Evolutionary conservation across 2,329 filamentous ascomycete species (phyloP).

Genomic region (Aspergillus phoenicis): DNA sequence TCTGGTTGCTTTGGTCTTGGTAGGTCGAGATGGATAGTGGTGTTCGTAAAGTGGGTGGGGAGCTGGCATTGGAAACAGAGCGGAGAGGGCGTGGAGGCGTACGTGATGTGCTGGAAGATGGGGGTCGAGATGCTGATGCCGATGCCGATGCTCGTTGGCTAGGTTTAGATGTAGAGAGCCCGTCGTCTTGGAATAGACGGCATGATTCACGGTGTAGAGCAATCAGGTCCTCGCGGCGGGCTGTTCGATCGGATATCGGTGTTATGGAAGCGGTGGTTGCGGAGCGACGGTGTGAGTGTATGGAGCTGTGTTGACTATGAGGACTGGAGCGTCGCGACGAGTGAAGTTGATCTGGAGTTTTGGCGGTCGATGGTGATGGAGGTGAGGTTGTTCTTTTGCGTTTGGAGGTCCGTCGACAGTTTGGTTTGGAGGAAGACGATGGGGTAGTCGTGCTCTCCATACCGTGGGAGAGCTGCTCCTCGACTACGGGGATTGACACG

Average conservation of each 20-base stretch:
- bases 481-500: background rate
- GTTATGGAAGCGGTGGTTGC: conserved; percentile 28
- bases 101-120: conserved; percentile 9
- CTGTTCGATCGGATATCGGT: conserved; percentile 25
- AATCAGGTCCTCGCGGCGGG: conserved; percentile 39
- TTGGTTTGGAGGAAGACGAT: background rate
- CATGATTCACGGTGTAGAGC: conserved; percentile 46
- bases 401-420: conserved; percentile 18
- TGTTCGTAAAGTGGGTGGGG: conserved; percentile 15
- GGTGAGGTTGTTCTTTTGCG: conserved; percentile 31
- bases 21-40: conserved; percentile 14
- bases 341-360: conserved; percentile 30
- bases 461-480: conserved; percentile 7
- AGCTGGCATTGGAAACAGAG: conserved; percentile 18
- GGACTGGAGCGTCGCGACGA: conserved; percentile 34
- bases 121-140: background rate
- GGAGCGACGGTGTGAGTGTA: conserved; percentile 33
- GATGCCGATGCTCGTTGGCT: background rate
- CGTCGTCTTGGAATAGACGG: conserved; percentile 40
- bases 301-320: conserved; percentile 31
- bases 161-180: background rate
- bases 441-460: conserved; percentile 10
- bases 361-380: conserved; percentile 32
- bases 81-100: conserved; percentile 9
- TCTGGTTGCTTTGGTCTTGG: conserved; percentile 4